Evolutionary conservation across 805 yeast species (phyloP).

Genomic region (Candida glaebosa): DNA sequence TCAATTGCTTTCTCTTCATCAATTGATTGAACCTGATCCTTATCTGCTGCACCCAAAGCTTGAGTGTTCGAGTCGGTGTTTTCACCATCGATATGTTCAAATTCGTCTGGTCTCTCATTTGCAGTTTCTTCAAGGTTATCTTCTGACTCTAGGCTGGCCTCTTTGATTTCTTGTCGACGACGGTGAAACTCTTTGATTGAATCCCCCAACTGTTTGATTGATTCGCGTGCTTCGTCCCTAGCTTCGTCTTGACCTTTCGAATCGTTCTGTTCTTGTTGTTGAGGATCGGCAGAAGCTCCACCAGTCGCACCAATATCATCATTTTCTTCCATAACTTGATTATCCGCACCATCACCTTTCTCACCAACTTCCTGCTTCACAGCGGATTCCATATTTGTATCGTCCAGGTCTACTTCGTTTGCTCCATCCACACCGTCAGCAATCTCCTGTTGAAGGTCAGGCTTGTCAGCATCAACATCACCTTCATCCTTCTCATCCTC

Average conservation of each 20-base stretch:
- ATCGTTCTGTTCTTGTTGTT: conserved; percentile 41
- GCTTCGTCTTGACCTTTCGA: conserved; percentile 46
- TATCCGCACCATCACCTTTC: conserved; percentile 61
- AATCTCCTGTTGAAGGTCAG: conserved; percentile 27
- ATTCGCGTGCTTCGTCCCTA: conserved; percentile 66
- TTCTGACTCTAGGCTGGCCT: conserved; percentile 45
- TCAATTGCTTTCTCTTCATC: conserved; percentile 82
- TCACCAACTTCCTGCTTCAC: conserved; percentile 58
- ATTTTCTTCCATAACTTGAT: conserved; percentile 52
- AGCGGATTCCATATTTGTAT: conserved; percentile 54
- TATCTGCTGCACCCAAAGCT: conserved; percentile 86
- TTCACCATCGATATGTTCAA: conserved; percentile 79
- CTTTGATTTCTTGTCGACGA: conserved; percentile 82
- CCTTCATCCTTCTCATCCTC: conserved; percentile 35
- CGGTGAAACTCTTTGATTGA: conserved; percentile 87
- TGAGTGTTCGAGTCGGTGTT: conserved; percentile 79
- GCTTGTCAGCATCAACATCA: conserved; percentile 38
- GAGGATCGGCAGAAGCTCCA: conserved; percentile 34
- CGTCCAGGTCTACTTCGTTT: conserved; percentile 38
- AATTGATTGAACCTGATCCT: conserved; percentile 72
- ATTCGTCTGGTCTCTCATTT: conserved; percentile 76
- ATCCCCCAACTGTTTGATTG: conserved; percentile 87
- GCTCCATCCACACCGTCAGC: conserved; percentile 57
- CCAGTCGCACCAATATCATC: conserved; percentile 71
- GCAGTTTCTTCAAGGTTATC: conserved; percentile 51